Evolutionary conservation across 345 rosid genomes (phyloP).

Genomic region (Excoecaria cochinchinensis): DNA sequence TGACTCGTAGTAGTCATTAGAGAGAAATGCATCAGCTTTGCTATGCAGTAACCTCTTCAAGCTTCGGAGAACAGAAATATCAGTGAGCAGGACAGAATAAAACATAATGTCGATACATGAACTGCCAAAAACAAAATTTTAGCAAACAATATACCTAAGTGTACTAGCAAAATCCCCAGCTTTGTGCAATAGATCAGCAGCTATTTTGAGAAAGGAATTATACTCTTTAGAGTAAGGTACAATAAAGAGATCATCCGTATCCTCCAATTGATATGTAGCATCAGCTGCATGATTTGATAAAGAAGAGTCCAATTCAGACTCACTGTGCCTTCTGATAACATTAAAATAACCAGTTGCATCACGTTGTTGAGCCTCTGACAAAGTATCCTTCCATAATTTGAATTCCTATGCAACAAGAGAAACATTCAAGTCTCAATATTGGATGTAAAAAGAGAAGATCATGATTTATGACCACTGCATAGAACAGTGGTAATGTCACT

Average conservation of each 20-base stretch:
- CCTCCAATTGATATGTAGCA: conserved; percentile 30
- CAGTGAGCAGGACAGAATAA: neutral
- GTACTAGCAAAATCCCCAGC: conserved; percentile 78
- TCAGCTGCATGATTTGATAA: conserved; percentile 28
- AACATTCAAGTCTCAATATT: conserved; percentile 18
- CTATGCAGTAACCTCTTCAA: conserved; percentile 81
- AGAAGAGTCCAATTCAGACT: conserved; percentile 46
- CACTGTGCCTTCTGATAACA: conserved; percentile 66
- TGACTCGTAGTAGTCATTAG: conserved; percentile 85
- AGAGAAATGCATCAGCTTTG: conserved; percentile 87
- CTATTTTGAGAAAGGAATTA: conserved; percentile 53
- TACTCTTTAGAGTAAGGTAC: conserved; percentile 74
- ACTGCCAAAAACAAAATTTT: neutral
- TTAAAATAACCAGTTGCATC: conserved; percentile 76
- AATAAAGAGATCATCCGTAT: conserved; percentile 47
- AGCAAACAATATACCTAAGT: conserved; percentile 50
- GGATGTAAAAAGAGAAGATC: conserved; percentile 12
- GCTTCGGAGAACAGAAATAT: conserved; percentile 42
- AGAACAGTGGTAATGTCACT: neutral
- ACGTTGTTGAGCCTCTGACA: conserved; percentile 50
- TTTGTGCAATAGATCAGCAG: conserved; percentile 69
- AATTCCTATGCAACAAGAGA: conserved; percentile 59
- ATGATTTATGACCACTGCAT: conserved; percentile 5
- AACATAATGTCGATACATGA: neutral
- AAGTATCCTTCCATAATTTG: conserved; percentile 56